Evolutionary conservation across 2,329 filamentous ascomycete species (phyloP).

Genomic region (Pyrenophora teres): DNA sequence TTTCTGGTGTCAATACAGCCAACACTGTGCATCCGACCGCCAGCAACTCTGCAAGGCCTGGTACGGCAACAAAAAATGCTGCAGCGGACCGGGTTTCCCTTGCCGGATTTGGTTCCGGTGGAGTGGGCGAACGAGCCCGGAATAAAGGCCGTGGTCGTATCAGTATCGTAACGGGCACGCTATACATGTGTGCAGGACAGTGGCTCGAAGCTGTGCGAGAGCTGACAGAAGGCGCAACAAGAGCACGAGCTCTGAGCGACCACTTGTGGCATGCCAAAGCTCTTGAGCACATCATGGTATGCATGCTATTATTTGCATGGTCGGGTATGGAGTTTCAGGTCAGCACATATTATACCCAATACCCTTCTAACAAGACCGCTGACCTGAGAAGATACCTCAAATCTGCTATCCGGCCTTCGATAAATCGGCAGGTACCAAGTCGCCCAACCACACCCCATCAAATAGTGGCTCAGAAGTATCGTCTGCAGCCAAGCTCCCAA

Average conservation of each 20-base stretch:
- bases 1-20: slow-evolving; percentile 43
- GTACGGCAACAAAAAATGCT: slow-evolving; percentile 58
- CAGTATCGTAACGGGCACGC: slow-evolving; percentile 77
- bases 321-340: slow-evolving; percentile 81
- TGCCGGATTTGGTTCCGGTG: slow-evolving; percentile 67
- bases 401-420: slow-evolving; percentile 58
- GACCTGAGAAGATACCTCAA: slow-evolving; percentile 54
- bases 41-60: slow-evolving; percentile 31
- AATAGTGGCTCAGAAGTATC: slow-evolving; percentile 48
- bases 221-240: slow-evolving; percentile 76
- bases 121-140: slow-evolving; percentile 75
- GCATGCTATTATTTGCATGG: slow-evolving; percentile 83
- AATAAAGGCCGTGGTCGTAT: slow-evolving; percentile 81
- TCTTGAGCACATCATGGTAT: slow-evolving; percentile 82
- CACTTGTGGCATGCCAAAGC: slow-evolving; percentile 98
- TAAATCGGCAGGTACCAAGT: slow-evolving; percentile 52
- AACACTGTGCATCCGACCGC: slow-evolving; percentile 49
- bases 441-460: slow-evolving; percentile 48
- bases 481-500: slow-evolving; percentile 51
- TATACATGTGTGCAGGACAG: slow-evolving; percentile 86
- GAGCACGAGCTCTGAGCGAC: slow-evolving; percentile 80
- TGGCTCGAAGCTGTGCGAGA: slow-evolving; percentile 89
- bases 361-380: background rate
- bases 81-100: slow-evolving; percentile 66
- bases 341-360: slow-evolving; percentile 22